phyloP scores from a whole-genome alignment of 2,329 filamentous ascomycete genomes.

The Verticillium dahliae region DNA sequence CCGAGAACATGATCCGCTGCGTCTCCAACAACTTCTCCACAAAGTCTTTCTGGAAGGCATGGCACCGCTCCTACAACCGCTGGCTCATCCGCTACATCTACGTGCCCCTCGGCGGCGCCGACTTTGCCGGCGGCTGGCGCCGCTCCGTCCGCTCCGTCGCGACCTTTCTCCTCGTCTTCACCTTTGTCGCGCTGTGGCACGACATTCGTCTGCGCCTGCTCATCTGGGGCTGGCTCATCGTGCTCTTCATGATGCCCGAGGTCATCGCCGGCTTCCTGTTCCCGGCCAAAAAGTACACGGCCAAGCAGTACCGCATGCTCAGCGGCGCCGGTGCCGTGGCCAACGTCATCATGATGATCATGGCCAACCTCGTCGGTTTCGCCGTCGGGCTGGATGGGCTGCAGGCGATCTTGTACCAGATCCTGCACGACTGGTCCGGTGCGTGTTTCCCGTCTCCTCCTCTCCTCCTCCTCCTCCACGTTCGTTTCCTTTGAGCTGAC shows the following conservation, averaged over 20 bases:
- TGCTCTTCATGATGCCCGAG: conserved; percentile 89
- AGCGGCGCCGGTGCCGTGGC: conserved; percentile 74
- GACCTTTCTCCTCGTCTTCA: conserved; percentile 84
- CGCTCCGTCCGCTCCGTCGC: conserved; percentile 52
- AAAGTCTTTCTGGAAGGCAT: conserved; percentile 87
- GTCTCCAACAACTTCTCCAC: conserved; percentile 92
- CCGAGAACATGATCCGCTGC: conserved; percentile 97
- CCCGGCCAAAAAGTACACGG: conserved; percentile 64
- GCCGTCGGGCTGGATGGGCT: conserved; percentile 86
- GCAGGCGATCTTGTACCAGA: conserved; percentile 66
- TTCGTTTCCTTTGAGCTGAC: conserved; percentile 13
- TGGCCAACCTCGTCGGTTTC: conserved; percentile 90
- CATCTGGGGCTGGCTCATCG: conserved; percentile 95
- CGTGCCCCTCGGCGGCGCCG: conserved; percentile 75
- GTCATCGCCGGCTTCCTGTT: conserved; percentile 66
- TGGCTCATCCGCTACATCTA: conserved; percentile 95
- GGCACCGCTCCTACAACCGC: conserved; percentile 93
- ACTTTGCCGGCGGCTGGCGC: conserved; percentile 33
- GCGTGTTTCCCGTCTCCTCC: conserved; percentile 15
- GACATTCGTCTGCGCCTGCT: conserved; percentile 87
- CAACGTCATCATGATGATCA: conserved; percentile 93
- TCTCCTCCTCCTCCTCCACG: neutral
- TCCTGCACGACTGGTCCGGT: conserved; percentile 69
- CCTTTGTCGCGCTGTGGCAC: conserved; percentile 96
- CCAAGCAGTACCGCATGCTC: conserved; percentile 68